A percentile compares a stretch with the other conserved stretches of the same genome.
Evolutionary conservation across 305 asterid species (phyloP).

Genomic region (Fraxinus albicans): DNA sequence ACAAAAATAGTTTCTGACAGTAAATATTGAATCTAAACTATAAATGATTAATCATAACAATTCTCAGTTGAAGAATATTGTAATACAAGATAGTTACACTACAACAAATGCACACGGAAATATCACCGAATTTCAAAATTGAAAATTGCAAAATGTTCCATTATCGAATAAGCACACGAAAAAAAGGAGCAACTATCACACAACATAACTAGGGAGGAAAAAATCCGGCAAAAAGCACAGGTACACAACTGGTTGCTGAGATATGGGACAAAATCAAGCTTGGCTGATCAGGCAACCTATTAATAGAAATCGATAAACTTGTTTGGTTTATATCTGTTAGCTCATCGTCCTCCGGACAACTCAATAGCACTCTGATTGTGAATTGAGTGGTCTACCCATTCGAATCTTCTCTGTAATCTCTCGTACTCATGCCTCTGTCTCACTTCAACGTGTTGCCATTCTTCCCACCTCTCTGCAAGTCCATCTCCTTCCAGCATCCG

Average conservation of each 20-base stretch:
- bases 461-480: conserved; percentile 90
- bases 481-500: conserved; percentile 96
- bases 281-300: not conserved
- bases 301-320: not conserved
- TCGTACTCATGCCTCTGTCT: conserved; percentile 71
- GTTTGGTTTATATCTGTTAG: not conserved
- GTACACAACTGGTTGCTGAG: not conserved
- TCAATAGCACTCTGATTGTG: conserved; percentile 75
- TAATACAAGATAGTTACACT: not conserved
- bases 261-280: not conserved
- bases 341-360: conserved; percentile 77
- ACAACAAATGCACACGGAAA: not conserved
- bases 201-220: not conserved
- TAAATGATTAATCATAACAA: not conserved
- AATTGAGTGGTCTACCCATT: conserved; percentile 75
- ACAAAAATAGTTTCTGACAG: not conserved
- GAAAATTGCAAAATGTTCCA: not conserved
- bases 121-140: not conserved
- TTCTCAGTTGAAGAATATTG: not conserved
- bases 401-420: conserved; percentile 70
- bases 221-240: not conserved
- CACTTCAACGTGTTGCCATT: conserved; percentile 84
- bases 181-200: not conserved
- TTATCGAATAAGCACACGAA: not conserved
- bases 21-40: not conserved